Evolutionary conservation across 352 stramenopile species (phyloP).

Genomic region (Phytopythium litorale): DNA sequence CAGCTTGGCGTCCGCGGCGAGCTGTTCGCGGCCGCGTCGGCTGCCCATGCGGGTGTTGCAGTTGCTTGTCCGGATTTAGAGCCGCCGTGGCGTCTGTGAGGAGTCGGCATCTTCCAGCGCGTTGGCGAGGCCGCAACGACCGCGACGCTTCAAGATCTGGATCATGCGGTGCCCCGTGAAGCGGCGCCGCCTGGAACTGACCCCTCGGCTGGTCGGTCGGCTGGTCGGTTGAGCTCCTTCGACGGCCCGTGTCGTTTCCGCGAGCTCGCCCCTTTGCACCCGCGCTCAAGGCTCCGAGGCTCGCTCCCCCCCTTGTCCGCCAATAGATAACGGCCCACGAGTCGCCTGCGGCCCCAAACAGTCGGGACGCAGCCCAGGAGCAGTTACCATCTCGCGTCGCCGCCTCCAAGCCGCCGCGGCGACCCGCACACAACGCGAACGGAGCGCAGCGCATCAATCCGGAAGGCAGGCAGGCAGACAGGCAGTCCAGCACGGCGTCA

Average conservation of each 20-base stretch:
- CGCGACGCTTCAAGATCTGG: conserved; percentile 4
- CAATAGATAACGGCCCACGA: conserved; percentile 4
- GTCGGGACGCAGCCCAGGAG: background rate
- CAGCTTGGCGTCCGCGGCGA: background rate
- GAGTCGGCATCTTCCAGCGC: background rate
- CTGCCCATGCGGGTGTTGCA: background rate
- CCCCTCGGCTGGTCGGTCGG: background rate
- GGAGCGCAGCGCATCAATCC: background rate
- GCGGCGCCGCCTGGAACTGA: conserved; percentile 1
- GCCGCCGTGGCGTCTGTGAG: background rate
- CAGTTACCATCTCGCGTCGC: conserved; percentile 2
- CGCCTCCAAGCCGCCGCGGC: conserved; percentile 2
- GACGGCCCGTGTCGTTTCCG: background rate
- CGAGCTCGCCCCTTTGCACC: background rate
- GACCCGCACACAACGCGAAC: conserved; percentile 7
- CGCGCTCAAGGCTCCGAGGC: background rate
- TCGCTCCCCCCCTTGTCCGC: background rate
- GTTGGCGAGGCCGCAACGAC: background rate
- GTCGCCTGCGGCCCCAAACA: conserved; percentile 2
- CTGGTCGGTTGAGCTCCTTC: conserved; percentile 1
- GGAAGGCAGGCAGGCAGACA: background rate
- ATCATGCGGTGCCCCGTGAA: conserved; percentile 1
- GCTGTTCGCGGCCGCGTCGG: background rate
- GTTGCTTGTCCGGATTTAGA: background rate
- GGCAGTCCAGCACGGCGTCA: background rate